Base-by-base conservation (phyloP, 2,329 filamentous ascomycete genomes). In the Tolypocladium album region DNA sequence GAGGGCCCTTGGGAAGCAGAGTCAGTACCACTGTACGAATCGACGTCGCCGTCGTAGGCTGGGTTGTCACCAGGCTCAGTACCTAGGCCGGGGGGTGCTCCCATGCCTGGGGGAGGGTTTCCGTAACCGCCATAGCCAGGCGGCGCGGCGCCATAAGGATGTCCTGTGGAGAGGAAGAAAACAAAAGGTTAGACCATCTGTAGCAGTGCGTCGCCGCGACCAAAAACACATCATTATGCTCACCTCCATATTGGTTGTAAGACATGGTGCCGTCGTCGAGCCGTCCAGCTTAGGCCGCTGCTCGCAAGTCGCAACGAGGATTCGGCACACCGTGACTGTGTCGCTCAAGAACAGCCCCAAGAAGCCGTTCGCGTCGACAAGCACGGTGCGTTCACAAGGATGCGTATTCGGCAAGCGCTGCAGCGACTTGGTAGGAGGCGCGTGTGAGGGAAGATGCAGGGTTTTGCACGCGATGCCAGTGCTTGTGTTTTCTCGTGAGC, bases 21-120 rank as follows among this genome's bases (percentile, higher is more conserved):
- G 56, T 58, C 60, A 60, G 55, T 38, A 58, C 55, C 43, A n/a
- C 22, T 45, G n/a, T 40, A 13, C 45, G 40, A 36, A 50, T 58
- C 57, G 15, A 5, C 22, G 24, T 31, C 38, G 56, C 61, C 55
- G 27, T 45, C n/a, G 6, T 31, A 38, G 39, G 43, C 43, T 6
- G 5, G 4, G 22, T 47, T 42, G 40, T 20, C 7, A 11, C 2
- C 8, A 36, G 58, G 58, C 53, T 42, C 72, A 83, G 74, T 82
- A 93, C 91, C 89, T 83, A 92, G 85, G 75, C 90, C 90, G 67
- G 91, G 90, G 68, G 89, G 89, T 67, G 88, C 85, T 65, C 84
- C 87, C 84, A 91, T 88, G 61, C 86, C 87, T 60, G 87, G 87
- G 57, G 84, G 79, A 57, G 75, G 70, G 64, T 76, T 72, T 60